Percentiles rank a stretch among this genome's conserved stretches.
These are phyloP conservation scores for Fusarium xylarioides DNA, from an alignment of 2,329 filamentous ascomycete genomes.

Conservation along the genomic window DNA sequence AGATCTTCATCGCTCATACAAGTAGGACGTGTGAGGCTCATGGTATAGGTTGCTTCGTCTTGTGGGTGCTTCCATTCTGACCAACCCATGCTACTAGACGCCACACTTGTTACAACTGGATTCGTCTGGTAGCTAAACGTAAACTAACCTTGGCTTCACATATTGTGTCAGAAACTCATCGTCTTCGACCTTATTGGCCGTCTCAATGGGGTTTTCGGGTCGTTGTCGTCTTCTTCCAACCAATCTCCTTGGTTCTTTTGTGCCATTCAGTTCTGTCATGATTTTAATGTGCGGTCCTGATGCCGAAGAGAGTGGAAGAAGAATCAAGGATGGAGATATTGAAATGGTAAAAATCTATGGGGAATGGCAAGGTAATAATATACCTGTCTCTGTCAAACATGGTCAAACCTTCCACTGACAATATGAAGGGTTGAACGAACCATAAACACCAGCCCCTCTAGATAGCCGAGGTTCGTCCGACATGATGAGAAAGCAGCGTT, in stretches of 20 bases:
- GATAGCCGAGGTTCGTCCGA: constrained; percentile 37
- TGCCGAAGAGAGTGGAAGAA: not conserved
- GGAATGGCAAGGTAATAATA: not conserved
- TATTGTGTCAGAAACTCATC: constrained; percentile 60
- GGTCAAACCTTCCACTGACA: constrained; percentile 24
- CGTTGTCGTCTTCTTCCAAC: constrained; percentile 23
- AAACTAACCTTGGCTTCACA: constrained; percentile 56
- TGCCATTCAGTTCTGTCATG: constrained; percentile 19
- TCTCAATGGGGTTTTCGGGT: constrained; percentile 53
- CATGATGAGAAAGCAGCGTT: constrained; percentile 11
- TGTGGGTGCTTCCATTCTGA: constrained; percentile 61
- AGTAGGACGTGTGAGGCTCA: constrained; percentile 55
- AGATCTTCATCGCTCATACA: constrained; percentile 57
- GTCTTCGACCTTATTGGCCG: constrained; percentile 58
- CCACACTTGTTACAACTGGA: not conserved
- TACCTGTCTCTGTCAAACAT: not conserved
- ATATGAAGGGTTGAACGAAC: not conserved
- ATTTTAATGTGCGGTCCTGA: not conserved
- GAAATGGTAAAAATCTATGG: not conserved
- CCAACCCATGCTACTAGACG: constrained; percentile 43
- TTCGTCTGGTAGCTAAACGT: not conserved
- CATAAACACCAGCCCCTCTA: not conserved
- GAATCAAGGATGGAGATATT: not conserved
- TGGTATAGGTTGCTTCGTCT: constrained; percentile 51
- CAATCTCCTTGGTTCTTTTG: constrained; percentile 12